A percentile compares a stretch with the other conserved stretches of the same genome.
phyloP scores from a whole-genome alignment of 257 asterid species.

The Solanum neorickii region DNA sequence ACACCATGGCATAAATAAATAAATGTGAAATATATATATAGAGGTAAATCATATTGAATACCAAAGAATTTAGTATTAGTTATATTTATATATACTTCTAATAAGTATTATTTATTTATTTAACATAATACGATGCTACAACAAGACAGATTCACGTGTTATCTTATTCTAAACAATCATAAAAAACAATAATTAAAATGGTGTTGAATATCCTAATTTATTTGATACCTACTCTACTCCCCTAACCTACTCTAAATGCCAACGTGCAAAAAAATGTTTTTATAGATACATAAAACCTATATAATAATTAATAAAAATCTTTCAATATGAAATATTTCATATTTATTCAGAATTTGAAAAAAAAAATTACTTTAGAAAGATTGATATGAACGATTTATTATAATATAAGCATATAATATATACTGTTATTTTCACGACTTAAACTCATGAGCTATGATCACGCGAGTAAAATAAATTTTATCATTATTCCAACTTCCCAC shows the following conservation, averaged over 20 bases:
- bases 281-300: not conserved
- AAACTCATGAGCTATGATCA: too few species aligned
- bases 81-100: not conserved
- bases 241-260: not conserved
- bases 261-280: not conserved
- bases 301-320: not conserved
- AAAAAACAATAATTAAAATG: not conserved
- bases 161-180: not conserved
- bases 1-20: not conserved
- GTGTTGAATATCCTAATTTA: not conserved
- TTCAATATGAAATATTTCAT: rapidly evolving
- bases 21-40: not conserved
- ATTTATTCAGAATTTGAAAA: rapidly evolving
- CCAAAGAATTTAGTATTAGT: not conserved
- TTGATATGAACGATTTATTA: not conserved
- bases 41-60: not conserved
- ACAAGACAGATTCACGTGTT: not conserved
- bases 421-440: too few species aligned
- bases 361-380: rapidly evolving
- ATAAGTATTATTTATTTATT: not conserved
- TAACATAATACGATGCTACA: not conserved
- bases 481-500: not conserved
- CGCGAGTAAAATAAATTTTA: not conserved
- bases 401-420: not conserved
- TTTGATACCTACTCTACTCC: not conserved